phyloP scores from a whole-genome alignment of 306 rosid genomes.

The Gleditsia sinensis region DNA sequence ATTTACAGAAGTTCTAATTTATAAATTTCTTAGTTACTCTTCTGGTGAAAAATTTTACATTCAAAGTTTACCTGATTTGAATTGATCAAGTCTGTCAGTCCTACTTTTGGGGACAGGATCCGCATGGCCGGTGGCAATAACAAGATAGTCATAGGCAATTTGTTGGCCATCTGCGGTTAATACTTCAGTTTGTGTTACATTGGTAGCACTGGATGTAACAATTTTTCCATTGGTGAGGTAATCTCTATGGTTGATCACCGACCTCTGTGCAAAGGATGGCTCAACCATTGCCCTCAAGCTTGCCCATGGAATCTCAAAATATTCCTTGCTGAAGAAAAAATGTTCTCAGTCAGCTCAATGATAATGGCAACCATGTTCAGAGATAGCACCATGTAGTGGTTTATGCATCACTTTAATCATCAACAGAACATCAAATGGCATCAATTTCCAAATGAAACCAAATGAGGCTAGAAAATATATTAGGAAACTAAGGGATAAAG shows the following conservation, averaged over 20 bases:
- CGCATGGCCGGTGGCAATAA: constrained; percentile 75
- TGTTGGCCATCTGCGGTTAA: constrained; percentile 59
- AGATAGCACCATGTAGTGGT: constrained; percentile 7
- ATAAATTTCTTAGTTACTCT: neutral
- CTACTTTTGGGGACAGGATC: constrained; percentile 55
- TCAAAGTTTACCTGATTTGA: constrained; percentile 50
- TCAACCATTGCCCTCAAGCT: constrained; percentile 84
- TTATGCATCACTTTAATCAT: constrained; percentile 11
- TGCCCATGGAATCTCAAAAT: constrained; percentile 90
- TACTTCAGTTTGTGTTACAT: constrained; percentile 65
- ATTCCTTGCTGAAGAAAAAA: constrained; percentile 73
- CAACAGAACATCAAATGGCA: constrained; percentile 3
- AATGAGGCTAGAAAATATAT: no score
- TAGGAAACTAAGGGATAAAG: neutral
- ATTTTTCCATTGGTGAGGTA: constrained; percentile 63
- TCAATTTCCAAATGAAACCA: constrained; percentile 4
- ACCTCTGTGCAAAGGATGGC: constrained; percentile 71
- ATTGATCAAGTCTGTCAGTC: constrained; percentile 59
- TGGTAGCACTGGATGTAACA: constrained; percentile 51
- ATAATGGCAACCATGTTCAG: neutral
- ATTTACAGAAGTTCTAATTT: constrained; percentile 6
- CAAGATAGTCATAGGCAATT: constrained; percentile 68
- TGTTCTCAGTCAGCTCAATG: constrained; percentile 24
- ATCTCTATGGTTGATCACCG: constrained; percentile 70
- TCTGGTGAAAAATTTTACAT: constrained; percentile 4